Conservation (phyloP, 495 filamentous ascomycete species). For the Hypoxylon cercidicola region DNA sequence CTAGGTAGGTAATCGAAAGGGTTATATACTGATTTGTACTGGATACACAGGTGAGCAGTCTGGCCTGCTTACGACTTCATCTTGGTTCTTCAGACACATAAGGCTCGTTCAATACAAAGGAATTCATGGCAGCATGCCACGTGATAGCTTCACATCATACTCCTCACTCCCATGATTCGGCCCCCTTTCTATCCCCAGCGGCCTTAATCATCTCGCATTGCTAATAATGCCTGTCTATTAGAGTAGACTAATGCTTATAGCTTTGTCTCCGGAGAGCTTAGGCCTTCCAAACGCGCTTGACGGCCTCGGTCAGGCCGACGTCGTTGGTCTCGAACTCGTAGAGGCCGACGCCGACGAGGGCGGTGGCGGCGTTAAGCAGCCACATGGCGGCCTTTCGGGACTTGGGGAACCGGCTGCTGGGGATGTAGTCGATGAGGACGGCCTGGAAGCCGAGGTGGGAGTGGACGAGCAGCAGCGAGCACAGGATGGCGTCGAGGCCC, state of each 20-base stretch:
- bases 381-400: conserved; percentile 72
- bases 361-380: conserved; percentile 80
- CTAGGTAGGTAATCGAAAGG: too few relatives aligned
- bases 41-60: conserved; percentile 35
- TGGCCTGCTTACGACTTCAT: not conserved
- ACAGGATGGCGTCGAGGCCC: conserved; percentile 84
- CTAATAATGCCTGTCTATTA: conserved; percentile 1
- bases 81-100: not conserved
- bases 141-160: conserved; percentile 5
- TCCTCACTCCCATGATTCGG: not conserved
- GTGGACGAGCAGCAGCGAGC: conserved; percentile 85
- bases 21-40: conserved; percentile 40
- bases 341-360: conserved; percentile 84
- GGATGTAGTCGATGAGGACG: conserved; percentile 91
- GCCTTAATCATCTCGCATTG: not conserved
- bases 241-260: not conserved
- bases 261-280: conserved; percentile 30
- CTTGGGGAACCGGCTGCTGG: conserved; percentile 73
- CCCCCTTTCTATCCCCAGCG: not conserved
- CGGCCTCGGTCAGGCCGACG: conserved; percentile 88
- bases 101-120: conserved; percentile 26
- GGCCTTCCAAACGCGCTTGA: conserved; percentile 88
- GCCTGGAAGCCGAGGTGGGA: conserved; percentile 94
- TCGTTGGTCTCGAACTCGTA: conserved; percentile 99
- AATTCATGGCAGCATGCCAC: conserved; percentile 24